Evolutionary conservation across 2,329 filamentous ascomycete genomes (phyloP).

Genomic region (Torrubiellomyces zombiae): DNA sequence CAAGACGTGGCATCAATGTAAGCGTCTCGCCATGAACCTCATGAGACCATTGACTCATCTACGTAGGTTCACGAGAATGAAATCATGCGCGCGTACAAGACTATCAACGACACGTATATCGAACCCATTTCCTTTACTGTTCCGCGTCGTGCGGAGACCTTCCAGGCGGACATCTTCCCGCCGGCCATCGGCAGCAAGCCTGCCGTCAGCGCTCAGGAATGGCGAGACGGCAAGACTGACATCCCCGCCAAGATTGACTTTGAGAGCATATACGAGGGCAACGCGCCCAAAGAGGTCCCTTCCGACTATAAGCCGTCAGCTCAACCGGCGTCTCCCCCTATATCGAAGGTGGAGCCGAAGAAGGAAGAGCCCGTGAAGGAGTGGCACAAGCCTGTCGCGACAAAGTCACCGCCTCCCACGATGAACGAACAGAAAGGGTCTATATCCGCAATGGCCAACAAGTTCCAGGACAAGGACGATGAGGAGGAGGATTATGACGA

Average conservation of each 20-base stretch:
- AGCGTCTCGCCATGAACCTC: slow-evolving; percentile 10
- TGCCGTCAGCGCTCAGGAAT: slow-evolving; percentile 64
- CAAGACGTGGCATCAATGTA: slow-evolving; percentile 85
- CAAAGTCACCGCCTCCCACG: slow-evolving; percentile 39
- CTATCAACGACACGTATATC: slow-evolving; percentile 83
- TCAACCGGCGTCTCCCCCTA: slow-evolving; percentile 25
- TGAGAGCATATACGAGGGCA: slow-evolving; percentile 78
- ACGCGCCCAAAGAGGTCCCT: slow-evolving; percentile 59
- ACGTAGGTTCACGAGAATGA: slow-evolving; percentile 79
- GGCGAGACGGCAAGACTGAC: slow-evolving; percentile 71
- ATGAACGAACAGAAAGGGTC: slow-evolving; percentile 77
- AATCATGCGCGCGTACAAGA: slow-evolving; percentile 91
- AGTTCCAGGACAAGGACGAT: slow-evolving; percentile 60
- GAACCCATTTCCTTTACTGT: slow-evolving; percentile 97
- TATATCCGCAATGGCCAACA: slow-evolving; percentile 70
- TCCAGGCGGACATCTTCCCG: slow-evolving; percentile 94
- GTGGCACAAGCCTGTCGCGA: slow-evolving; percentile 31
- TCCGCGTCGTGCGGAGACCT: slow-evolving; percentile 78
- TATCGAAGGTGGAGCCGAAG: slow-evolving; percentile 20
- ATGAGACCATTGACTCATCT: slow-evolving; percentile 10
- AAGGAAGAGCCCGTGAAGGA: slow-evolving; percentile 34
- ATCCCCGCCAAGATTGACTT: slow-evolving; percentile 86
- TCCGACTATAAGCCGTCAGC: slow-evolving; percentile 46
- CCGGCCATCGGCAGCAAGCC: slow-evolving; percentile 68
- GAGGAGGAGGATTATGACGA: slow-evolving; percentile 48